Conservation (phyloP, 2,329 filamentous ascomycete species). For the Pseudocercospora vitis region DNA sequence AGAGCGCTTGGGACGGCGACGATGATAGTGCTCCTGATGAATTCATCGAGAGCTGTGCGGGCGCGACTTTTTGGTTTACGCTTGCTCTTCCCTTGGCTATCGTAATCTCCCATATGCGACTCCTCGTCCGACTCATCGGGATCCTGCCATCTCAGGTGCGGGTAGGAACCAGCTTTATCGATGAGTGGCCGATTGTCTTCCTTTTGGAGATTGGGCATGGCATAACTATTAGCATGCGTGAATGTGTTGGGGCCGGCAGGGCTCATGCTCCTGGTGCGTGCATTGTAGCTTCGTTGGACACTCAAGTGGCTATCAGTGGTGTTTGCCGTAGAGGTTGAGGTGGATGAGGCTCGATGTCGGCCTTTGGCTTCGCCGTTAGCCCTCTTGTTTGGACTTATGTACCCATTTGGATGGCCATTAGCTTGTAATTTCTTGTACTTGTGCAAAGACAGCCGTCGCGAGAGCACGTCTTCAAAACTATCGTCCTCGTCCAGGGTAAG, state of each 20-base stretch:
- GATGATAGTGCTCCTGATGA: slow-evolving; percentile 19
- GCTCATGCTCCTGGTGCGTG: slow-evolving; percentile 42
- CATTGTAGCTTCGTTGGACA: slow-evolving; percentile 35
- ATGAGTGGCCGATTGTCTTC: slow-evolving; percentile 38
- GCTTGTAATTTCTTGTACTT: slow-evolving; percentile 16
- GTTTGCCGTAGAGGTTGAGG: slow-evolving; percentile 34
- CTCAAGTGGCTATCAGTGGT: slow-evolving; percentile 26
- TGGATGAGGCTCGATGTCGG: slow-evolving; percentile 37
- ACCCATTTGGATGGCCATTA: slow-evolving; percentile 29
- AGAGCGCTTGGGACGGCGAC: slow-evolving; percentile 23
- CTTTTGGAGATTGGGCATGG: slow-evolving; percentile 20
- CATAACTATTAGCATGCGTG: slow-evolving; percentile 24
- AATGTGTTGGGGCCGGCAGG: slow-evolving; percentile 28
- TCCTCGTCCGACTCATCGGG: slow-evolving; percentile 35
- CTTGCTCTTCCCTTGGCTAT: slow-evolving; percentile 26
- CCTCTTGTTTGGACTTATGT: slow-evolving; percentile 25
- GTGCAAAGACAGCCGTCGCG: not conserved
- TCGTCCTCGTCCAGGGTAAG: slow-evolving; percentile 16
- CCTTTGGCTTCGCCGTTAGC: slow-evolving; percentile 27
- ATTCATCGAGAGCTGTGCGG: slow-evolving; percentile 24
- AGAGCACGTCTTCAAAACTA: slow-evolving; percentile 13
- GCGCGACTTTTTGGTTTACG: slow-evolving; percentile 20
- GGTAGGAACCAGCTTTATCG: slow-evolving; percentile 46
- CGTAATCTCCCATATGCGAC: slow-evolving; percentile 22
- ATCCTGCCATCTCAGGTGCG: slow-evolving; percentile 35